Percentiles rank a stretch among this genome's conserved stretches.
phyloP scores from a whole-genome alignment of 768 basidiomycete species.

The Tricholoma hemisulphureum region DNA sequence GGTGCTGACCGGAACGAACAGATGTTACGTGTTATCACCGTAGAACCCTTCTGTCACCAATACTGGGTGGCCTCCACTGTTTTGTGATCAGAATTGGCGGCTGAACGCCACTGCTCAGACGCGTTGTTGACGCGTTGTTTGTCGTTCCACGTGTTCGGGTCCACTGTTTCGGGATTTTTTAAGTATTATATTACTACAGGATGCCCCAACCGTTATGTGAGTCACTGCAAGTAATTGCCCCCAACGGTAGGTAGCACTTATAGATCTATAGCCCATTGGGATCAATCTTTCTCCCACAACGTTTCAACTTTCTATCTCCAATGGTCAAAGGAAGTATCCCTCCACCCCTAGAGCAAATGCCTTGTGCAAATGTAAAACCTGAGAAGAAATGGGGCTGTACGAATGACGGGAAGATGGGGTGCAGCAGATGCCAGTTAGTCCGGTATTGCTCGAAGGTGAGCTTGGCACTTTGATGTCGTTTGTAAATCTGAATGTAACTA shows the following conservation, averaged over 20 bases:
- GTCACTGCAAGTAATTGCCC: too few relatives aligned
- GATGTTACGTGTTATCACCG: too few relatives aligned
- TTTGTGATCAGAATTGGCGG: too few relatives aligned
- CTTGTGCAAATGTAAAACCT: not conserved
- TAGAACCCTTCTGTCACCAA: too few relatives aligned
- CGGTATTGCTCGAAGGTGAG: not conserved
- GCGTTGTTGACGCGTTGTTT: not conserved
- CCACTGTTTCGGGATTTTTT: too few relatives aligned
- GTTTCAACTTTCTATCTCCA: not conserved
- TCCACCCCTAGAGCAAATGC: not conserved
- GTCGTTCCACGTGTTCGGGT: not conserved
- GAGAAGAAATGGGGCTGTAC: not conserved
- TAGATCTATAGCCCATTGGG: too few relatives aligned
- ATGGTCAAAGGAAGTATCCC: not conserved
- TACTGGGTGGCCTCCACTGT: too few relatives aligned
- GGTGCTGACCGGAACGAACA: too few relatives aligned
- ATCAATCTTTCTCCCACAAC: not conserved
- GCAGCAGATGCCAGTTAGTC: not conserved
- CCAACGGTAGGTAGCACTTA: not conserved
- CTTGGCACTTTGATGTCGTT: not conserved
- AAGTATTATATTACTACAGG: too few relatives aligned
- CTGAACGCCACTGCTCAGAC: too few relatives aligned
- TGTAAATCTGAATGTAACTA: not conserved
- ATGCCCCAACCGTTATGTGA: too few relatives aligned
- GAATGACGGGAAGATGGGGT: not conserved